Percentiles rank a stretch among this genome's conserved stretches.
Conservation (phyloP, 352 stramenopile genomes). For the Pythium graminicola region DNA sequence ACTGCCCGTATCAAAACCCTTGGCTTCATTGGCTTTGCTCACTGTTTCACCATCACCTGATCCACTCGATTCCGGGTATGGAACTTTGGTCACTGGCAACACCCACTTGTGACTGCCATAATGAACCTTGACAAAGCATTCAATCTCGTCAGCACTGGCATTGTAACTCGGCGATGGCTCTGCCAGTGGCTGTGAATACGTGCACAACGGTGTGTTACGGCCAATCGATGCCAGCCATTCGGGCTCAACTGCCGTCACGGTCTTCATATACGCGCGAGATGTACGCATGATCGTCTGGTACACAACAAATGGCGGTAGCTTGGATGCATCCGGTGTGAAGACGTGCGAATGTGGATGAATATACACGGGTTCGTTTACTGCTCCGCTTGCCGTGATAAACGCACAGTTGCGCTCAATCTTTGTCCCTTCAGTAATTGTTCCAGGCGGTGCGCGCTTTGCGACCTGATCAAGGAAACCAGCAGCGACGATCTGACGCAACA, state of each 20-base stretch:
- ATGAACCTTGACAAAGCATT: slow-evolving; percentile 72
- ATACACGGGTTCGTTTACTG: slow-evolving; percentile 68
- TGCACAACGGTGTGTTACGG: slow-evolving; percentile 65
- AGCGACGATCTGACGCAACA: slow-evolving; percentile 70
- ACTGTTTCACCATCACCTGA: background rate
- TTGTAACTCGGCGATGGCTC: slow-evolving; percentile 67
- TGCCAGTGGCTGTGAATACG: slow-evolving; percentile 47
- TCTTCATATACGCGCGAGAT: slow-evolving; percentile 92
- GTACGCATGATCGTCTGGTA: slow-evolving; percentile 77
- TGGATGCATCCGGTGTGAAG: slow-evolving; percentile 61
- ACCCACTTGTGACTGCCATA: slow-evolving; percentile 68
- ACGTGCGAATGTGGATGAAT: slow-evolving; percentile 81
- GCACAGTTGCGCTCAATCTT: slow-evolving; percentile 83
- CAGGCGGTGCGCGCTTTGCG: slow-evolving; percentile 57
- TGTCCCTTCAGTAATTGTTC: slow-evolving; percentile 67
- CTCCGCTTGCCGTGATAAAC: slow-evolving; percentile 52
- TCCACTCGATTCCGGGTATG: slow-evolving; percentile 27
- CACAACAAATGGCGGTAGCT: slow-evolving; percentile 65
- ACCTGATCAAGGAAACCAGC: slow-evolving; percentile 81
- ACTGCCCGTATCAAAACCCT: slow-evolving; percentile 35
- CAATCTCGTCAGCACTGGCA: slow-evolving; percentile 45
- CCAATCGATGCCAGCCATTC: slow-evolving; percentile 92
- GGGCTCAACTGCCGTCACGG: slow-evolving; percentile 95
- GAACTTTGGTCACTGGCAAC: slow-evolving; percentile 49
- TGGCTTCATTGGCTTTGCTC: slow-evolving; percentile 29